phyloP scores from a whole-genome alignment of 768 basidiomycete genomes.

The Lentinula sp. region DNA sequence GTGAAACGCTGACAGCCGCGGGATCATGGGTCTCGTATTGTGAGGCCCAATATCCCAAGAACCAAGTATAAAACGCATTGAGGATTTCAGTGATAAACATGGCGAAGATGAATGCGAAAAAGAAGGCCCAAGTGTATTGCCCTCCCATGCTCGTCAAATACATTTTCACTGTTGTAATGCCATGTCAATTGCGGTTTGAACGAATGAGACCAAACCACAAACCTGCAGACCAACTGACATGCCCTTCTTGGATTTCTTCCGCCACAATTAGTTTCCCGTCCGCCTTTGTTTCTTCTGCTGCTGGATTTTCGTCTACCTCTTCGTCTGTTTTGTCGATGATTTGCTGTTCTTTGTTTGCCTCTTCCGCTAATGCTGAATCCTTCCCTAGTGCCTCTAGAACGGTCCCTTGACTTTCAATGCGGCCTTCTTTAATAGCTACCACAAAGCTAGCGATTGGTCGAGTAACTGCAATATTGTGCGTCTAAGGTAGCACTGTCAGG shows the following conservation, averaged over 20 bases:
- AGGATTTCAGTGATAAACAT: conserved; percentile 8
- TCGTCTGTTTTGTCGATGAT: conserved; percentile 12
- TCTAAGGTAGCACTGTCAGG: conserved; percentile 19
- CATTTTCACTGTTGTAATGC: conserved; percentile 10
- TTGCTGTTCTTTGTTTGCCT: conserved; percentile 37
- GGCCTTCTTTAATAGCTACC: conserved; percentile 40
- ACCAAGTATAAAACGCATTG: conserved; percentile 12
- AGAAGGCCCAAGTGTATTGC: conserved; percentile 10
- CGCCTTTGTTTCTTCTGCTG: conserved; percentile 15
- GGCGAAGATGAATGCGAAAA: conserved; percentile 7
- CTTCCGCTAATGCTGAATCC: conserved; percentile 36
- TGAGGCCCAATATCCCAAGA: conserved; percentile 13
- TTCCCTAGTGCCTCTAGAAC: conserved; percentile 33
- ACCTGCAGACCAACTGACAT: conserved; percentile 36
- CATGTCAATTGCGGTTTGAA: neutral
- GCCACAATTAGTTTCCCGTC: conserved; percentile 40
- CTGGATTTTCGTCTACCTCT: conserved; percentile 17
- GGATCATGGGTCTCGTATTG: conserved; percentile 12
- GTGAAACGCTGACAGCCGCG: conserved; percentile 9
- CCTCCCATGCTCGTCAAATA: conserved; percentile 13
- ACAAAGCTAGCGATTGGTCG: conserved; percentile 38
- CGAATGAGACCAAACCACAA: neutral
- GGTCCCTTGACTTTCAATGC: conserved; percentile 36
- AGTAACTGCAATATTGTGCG: conserved; percentile 41
- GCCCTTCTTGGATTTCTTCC: conserved; percentile 40